These are phyloP conservation scores for Trichoderma harzianum DNA, from an alignment of 2,329 filamentous ascomycete genomes.

Conservation along the genomic window DNA sequence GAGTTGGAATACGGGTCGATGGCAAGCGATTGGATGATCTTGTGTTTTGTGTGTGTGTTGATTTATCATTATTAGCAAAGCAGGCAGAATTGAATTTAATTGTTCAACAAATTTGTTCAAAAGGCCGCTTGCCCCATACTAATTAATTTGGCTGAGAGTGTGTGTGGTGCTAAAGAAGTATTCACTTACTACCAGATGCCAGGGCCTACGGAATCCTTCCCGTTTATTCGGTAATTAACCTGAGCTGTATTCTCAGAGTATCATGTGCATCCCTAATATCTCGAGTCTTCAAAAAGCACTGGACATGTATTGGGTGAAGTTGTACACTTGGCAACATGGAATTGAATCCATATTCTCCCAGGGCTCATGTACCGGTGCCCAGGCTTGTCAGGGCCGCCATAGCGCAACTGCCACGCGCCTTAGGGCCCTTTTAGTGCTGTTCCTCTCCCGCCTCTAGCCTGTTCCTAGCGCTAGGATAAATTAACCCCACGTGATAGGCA, in stretches of 20 bases:
- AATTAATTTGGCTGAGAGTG: neutral
- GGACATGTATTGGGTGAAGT: no score
- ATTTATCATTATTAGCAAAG: neutral
- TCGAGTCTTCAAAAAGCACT: no score
- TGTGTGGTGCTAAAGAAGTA: no score
- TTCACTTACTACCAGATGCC: no score
- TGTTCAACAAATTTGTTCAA: neutral
- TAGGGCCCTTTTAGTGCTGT: conserved; percentile 8
- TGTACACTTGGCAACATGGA: no score
- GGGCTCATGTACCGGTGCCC: no score
- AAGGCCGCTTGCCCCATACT: neutral
- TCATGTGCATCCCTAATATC: no score
- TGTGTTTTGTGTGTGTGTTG: neutral
- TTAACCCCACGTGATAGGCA: conserved; percentile 18
- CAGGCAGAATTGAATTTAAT: neutral
- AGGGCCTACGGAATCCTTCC: neutral
- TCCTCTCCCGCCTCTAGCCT: conserved; percentile 1
- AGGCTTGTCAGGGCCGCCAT: neutral
- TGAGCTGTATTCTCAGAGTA: neutral
- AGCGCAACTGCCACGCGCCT: neutral
- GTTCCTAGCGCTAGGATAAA: neutral
- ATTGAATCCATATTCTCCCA: no score
- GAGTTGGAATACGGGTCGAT: neutral
- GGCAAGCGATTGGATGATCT: neutral
- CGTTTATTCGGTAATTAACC: neutral